A percentile compares a stretch with the other conserved stretches of the same genome.
Conservation (phyloP, 2,329 filamentous ascomycete genomes). For the Pestalotiopsis sp. region DNA sequence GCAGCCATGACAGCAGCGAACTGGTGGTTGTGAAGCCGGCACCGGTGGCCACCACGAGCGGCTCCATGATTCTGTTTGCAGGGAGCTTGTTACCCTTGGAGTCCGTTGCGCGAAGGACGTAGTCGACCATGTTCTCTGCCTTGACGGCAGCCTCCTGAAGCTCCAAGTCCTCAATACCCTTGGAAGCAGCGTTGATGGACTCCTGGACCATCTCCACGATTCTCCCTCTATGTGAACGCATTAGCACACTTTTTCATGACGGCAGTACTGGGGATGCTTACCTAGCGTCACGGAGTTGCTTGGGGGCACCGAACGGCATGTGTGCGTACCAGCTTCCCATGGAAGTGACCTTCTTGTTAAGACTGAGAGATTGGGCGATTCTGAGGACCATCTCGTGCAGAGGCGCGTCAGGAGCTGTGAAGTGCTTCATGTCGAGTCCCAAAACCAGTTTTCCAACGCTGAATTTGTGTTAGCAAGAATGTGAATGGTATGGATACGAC, state of each 20-base stretch:
- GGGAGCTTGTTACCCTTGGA: conserved; percentile 58
- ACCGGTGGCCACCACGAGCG: conserved; percentile 53
- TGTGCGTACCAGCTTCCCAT: conserved; percentile 58
- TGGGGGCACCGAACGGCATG: conserved; percentile 61
- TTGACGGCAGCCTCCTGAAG: conserved; percentile 52
- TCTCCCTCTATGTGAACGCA: conserved; percentile 19
- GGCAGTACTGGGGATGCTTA: background rate
- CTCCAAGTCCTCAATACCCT: conserved; percentile 41
- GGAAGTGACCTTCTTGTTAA: conserved; percentile 62
- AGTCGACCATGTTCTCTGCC: conserved; percentile 52
- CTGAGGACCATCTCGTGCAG: conserved; percentile 52
- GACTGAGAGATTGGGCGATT: conserved; percentile 52
- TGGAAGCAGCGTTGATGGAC: conserved; percentile 39
- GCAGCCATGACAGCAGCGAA: conserved; percentile 59
- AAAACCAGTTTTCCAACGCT: conserved; percentile 45
- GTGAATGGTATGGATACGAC: background rate
- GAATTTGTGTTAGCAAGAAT: background rate
- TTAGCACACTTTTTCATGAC: background rate
- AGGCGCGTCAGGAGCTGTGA: conserved; percentile 45
- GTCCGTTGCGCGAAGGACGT: conserved; percentile 55
- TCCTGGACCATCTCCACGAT: conserved; percentile 40
- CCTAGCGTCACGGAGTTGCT: conserved; percentile 39
- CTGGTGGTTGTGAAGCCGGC: conserved; percentile 65
- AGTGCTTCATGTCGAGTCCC: conserved; percentile 49
- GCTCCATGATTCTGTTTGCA: conserved; percentile 37